Conservation (phyloP, 2,329 filamentous ascomycete genomes). For the Ophiostoma sp. region DNA sequence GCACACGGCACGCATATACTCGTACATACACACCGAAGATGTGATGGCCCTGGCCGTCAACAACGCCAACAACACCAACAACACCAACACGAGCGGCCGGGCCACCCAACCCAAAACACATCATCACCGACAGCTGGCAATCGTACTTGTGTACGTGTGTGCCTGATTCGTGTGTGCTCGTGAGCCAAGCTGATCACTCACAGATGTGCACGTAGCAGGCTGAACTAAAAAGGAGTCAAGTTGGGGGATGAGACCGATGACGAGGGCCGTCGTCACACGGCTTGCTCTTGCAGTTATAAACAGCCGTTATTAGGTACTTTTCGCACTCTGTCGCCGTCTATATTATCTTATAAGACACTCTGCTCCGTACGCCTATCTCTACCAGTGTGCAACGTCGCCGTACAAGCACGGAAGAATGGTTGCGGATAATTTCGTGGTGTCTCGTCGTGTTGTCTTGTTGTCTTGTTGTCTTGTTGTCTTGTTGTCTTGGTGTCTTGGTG, state of each 20-base stretch:
- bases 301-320: no score
- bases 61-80: neutral
- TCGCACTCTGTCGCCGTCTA: neutral
- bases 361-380: neutral
- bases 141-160: neutral
- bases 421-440: neutral
- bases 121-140: conserved; percentile 12
- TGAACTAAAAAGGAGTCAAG: no score
- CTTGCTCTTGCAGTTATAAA: neutral
- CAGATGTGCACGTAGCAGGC: conserved; percentile 1
- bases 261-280: conserved; percentile 12
- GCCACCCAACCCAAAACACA: conserved; percentile 1
- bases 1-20: neutral
- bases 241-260: conserved; percentile 2
- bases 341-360: neutral
- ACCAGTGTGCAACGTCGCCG: neutral
- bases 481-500: conserved; percentile 3
- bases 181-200: neutral
- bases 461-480: neutral
- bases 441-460: neutral
- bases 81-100: neutral
- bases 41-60: conserved; percentile 5
- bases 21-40: neutral
- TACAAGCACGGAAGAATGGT: neutral
- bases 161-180: no score